phyloP scores from a whole-genome alignment of 192 early-diverging fungal genomes.

The Coemansia sp. region DNA sequence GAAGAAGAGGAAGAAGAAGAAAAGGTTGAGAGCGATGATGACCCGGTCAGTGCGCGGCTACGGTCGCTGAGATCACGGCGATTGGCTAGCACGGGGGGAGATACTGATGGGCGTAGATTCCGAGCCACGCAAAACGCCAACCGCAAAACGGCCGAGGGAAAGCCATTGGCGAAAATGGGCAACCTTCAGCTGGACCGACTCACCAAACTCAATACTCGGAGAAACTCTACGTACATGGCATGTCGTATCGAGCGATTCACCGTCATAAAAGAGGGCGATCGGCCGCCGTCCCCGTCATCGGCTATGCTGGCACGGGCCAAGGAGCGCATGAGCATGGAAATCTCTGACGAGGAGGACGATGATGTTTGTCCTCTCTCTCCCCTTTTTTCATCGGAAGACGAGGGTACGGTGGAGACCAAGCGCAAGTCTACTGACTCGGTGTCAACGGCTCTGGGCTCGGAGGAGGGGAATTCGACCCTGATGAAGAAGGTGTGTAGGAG shows the following conservation, averaged over 20 bases:
- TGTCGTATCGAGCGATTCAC: conserved; percentile 33
- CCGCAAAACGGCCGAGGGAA: neutral
- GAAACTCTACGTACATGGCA: conserved; percentile 48
- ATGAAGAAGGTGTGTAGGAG: conserved; percentile 29
- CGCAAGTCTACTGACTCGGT: conserved; percentile 26
- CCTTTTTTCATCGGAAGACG: neutral
- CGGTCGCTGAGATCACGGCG: conserved; percentile 31
- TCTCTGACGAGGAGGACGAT: neutral
- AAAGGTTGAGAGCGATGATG: neutral
- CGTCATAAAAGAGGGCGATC: conserved; percentile 16
- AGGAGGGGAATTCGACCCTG: neutral
- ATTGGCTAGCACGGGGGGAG: neutral
- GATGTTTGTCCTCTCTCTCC: conserved; percentile 13
- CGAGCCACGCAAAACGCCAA: conserved; percentile 26
- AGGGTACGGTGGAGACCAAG: neutral
- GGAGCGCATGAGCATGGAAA: conserved; percentile 6
- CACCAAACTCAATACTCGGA: conserved; percentile 48
- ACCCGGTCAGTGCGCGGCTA: conserved; percentile 20
- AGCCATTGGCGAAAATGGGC: conserved; percentile 34
- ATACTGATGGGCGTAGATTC: conserved; percentile 12
- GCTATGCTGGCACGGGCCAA: conserved; percentile 37
- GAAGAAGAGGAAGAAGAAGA: neutral
- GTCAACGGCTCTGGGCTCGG: neutral
- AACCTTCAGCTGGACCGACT: conserved; percentile 47
- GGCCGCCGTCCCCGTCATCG: conserved; percentile 41